A percentile compares a stretch with the other conserved stretches of the same genome.
phyloP scores from a whole-genome alignment of 2,329 filamentous ascomycete genomes.

The Cordyceps militaris region DNA sequence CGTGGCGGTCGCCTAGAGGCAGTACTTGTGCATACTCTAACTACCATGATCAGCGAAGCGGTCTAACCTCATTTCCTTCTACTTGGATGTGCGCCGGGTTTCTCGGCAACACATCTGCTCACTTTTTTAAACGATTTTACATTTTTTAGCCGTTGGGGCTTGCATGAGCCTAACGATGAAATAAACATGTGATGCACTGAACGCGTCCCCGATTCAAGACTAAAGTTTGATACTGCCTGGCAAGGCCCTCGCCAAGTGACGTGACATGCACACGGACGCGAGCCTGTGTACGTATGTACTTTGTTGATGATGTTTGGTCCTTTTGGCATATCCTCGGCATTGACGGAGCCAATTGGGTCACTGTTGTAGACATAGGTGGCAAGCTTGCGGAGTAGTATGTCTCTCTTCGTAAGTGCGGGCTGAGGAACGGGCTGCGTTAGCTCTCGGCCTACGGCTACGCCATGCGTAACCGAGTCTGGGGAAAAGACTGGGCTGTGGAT shows the following conservation, averaged over 20 bases:
- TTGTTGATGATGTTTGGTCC: not conserved
- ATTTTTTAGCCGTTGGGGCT: not conserved
- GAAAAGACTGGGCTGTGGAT: slow-evolving; percentile 1
- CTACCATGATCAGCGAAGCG: not conserved
- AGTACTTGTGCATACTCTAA: not conserved
- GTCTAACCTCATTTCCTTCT: slow-evolving; percentile 5
- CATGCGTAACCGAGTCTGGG: not conserved
- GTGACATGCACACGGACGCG: not conserved
- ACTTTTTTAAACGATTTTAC: not conserved
- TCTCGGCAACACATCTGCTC: not conserved
- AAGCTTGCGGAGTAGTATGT: not conserved
- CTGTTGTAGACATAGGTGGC: not conserved
- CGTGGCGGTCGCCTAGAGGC: slow-evolving; percentile 18
- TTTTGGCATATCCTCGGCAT: not conserved
- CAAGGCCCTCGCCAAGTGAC: not conserved
- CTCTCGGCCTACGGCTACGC: not conserved
- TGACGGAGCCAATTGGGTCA: slow-evolving; percentile 1
- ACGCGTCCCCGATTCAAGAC: not conserved
- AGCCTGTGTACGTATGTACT: not conserved
- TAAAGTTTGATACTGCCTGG: not conserved
- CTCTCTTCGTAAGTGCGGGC: not conserved
- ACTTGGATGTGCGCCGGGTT: not conserved
- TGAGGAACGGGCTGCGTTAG: not conserved
- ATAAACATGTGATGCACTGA: slow-evolving; percentile 2
- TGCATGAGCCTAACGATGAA: not conserved